A percentile compares a stretch with the other conserved stretches of the same genome.
phyloP scores from a whole-genome alignment of 306 rosid genomes.

The Styphnolobium japonicum region DNA sequence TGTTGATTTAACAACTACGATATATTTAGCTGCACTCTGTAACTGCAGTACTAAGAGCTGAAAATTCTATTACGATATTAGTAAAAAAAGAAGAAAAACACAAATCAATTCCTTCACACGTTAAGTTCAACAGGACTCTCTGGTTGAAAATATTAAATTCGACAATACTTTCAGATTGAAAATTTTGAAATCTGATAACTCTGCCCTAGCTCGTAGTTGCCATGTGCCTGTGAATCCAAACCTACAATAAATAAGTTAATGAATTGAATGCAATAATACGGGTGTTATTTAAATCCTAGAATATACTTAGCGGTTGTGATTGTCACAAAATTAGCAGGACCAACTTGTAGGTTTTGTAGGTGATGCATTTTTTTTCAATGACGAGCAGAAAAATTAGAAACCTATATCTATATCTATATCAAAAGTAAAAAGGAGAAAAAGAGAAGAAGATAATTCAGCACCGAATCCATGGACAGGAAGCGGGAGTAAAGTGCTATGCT shows the following conservation, averaged over 20 bases:
- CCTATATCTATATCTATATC: not conserved
- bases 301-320: slow-evolving; percentile 11
- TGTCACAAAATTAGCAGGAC: slow-evolving; percentile 18
- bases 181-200: slow-evolving; percentile 24
- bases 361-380: not conserved
- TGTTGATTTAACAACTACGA: not conserved
- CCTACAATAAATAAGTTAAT: slow-evolving; percentile 20
- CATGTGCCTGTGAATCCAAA: slow-evolving; percentile 54
- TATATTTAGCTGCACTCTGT: not conserved
- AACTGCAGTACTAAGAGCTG: not conserved
- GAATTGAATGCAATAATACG: not conserved
- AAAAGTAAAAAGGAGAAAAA: not conserved
- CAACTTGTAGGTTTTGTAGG: not conserved
- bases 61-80: not conserved
- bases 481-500: not conserved
- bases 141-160: slow-evolving; percentile 7
- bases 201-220: slow-evolving; percentile 38
- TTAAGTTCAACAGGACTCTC: slow-evolving; percentile 19
- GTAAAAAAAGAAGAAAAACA: not conserved
- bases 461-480: slow-evolving; percentile 19
- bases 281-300: not conserved
- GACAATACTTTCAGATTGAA: not conserved
- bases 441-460: slow-evolving; percentile 29
- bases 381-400: not conserved
- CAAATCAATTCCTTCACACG: slow-evolving; percentile 37